phyloP scores from a whole-genome alignment of 1,284 basidiomycete species.

The Fomes fomentarius region DNA sequence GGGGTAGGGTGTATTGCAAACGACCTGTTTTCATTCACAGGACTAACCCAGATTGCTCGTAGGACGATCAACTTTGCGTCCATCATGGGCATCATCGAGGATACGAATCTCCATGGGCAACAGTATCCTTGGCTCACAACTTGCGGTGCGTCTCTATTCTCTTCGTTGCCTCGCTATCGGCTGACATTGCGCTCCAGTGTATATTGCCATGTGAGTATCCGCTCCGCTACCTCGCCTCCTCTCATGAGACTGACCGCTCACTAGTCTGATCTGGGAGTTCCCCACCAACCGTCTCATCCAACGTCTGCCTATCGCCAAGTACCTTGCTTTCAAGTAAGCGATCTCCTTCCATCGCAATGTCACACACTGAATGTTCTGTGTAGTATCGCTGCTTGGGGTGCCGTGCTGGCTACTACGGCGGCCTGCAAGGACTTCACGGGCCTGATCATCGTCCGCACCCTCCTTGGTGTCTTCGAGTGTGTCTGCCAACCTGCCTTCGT shows the following conservation, averaged over 20 bases:
- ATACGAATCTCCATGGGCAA: constrained; percentile 49
- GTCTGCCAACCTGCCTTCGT: constrained; percentile 56
- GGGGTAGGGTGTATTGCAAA: constrained; percentile 34
- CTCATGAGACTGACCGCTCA: not conserved
- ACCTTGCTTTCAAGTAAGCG: constrained; percentile 47
- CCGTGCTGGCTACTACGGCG: constrained; percentile 51
- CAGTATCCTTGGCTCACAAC: constrained; percentile 57
- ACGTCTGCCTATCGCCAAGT: constrained; percentile 51
- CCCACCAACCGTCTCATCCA: constrained; percentile 53
- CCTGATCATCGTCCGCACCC: constrained; percentile 49
- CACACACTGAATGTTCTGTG: too few species aligned
- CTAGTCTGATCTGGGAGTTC: constrained; percentile 50
- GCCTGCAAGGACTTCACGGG: constrained; percentile 51
- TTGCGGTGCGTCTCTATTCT: constrained; percentile 39
- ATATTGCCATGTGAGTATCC: constrained; percentile 5
- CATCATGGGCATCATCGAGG: constrained; percentile 56
- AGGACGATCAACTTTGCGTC: constrained; percentile 57
- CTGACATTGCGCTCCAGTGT: not conserved
- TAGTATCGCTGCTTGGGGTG: constrained; percentile 51
- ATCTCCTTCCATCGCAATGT: not conserved
- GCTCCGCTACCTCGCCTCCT: not conserved
- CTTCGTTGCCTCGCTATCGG: not conserved
- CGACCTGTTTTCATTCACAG: not conserved
- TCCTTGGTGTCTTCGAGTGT: constrained; percentile 53
- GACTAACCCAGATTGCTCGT: not conserved